Evolutionary conservation across 768 basidiomycete genomes (phyloP).

Genomic region (Cystobasidium onofrii): DNA sequence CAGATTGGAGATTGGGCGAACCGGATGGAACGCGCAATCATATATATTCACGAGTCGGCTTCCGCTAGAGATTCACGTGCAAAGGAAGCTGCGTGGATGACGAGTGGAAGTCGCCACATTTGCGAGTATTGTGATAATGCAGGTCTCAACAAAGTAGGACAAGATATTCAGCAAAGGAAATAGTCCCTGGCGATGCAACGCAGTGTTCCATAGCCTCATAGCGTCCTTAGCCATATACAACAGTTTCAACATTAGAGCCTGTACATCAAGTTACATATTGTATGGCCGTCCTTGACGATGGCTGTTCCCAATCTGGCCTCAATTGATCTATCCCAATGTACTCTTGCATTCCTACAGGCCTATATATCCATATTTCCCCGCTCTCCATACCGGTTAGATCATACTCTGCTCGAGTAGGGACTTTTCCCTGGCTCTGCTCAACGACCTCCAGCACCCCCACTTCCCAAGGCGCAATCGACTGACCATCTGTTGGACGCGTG

Average conservation of each 20-base stretch:
- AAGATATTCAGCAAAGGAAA: too few relatives aligned
- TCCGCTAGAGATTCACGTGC: too few relatives aligned
- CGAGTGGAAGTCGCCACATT: too few relatives aligned
- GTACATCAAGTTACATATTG: neutral
- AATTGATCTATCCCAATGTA: constrained; percentile 35
- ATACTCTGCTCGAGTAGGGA: constrained; percentile 49
- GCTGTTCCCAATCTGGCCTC: constrained; percentile 33
- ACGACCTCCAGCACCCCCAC: constrained; percentile 52
- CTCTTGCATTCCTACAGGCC: constrained; percentile 47
- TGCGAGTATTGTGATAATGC: too few relatives aligned
- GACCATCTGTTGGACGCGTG: constrained; percentile 43
- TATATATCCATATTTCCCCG: constrained; percentile 57
- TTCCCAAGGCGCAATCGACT: constrained; percentile 48
- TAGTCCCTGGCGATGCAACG: too few relatives aligned
- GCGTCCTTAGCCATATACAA: too few relatives aligned
- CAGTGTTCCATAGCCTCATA: too few relatives aligned
- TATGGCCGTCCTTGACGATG: neutral
- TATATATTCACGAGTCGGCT: too few relatives aligned
- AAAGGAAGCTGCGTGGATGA: too few relatives aligned
- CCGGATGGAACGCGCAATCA: neutral
- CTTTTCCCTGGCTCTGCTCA: constrained; percentile 52
- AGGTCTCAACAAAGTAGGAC: too few relatives aligned
- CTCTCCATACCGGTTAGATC: constrained; percentile 50
- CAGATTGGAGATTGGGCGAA: neutral
- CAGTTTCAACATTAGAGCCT: too few relatives aligned